Base-by-base conservation (phyloP, 768 basidiomycete species). In the Termitomyces eurrhizus region DNA sequence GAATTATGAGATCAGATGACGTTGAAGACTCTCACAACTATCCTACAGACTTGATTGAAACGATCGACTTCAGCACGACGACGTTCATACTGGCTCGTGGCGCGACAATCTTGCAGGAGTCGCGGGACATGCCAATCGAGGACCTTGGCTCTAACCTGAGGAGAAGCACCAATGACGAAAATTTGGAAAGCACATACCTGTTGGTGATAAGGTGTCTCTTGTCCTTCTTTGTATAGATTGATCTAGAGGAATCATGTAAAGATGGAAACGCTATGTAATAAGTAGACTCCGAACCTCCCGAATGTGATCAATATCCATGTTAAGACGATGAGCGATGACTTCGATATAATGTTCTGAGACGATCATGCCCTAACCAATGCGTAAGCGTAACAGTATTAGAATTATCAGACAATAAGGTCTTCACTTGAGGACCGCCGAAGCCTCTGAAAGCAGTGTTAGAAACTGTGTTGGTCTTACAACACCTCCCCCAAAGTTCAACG, bases 121-220 rank as follows among this genome's bases (percentile, higher is more conserved):
- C 64, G 60, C 26, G 64, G 64, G 48, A 64, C 53, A 45, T 64
- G 64, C 64, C 64, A 64, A n/a, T 64, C 64, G n/a, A 62, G 60
- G 36, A 64, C 61, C 64, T 64, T 39, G 41, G 4, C n/a, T 26
- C 21, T 32, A 14, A 18, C 18, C 16, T 49, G 14, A 41, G 37
- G 11, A 41, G 5, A 13, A 21, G 18, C 8, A 18, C 13, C 9
- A 9, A 21, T 7, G 6, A 57, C 8, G 12, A 46, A 48, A 9
- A 29, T 35, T 16, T 16, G 36, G 9, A 39, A 35, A 32, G 18
- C 13, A 36, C 55, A 55, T 18, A 64, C 63, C 53, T 44, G 51
- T 41, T 64, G 64, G 26, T 59, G 64, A 26, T 64, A 64, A 14
- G 60, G 64, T 7, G 64, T 64, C 60, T 64, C 64, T 57, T 64